These are phyloP conservation scores for Triticum monococcum DNA, from an alignment of 176 grass and related monocot genomes.

Conservation along the genomic window DNA sequence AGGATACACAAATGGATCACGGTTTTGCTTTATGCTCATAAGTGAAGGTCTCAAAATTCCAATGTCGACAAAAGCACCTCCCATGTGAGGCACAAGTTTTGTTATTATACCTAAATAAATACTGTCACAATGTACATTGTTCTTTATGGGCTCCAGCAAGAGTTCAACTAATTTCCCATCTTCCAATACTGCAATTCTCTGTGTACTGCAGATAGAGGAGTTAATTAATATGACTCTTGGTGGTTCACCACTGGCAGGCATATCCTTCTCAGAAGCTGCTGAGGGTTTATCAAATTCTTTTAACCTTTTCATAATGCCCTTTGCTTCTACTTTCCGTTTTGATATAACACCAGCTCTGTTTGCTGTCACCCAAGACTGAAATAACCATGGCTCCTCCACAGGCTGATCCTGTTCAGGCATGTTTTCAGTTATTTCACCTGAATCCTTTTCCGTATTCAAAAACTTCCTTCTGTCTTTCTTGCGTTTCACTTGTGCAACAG, in stretches of 20 bases:
- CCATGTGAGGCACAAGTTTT: slow-evolving; percentile 85
- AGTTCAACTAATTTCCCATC: slow-evolving; percentile 85
- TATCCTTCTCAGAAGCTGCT: slow-evolving; percentile 41
- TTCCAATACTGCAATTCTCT: slow-evolving; percentile 96
- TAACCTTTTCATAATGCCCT: slow-evolving; percentile 34
- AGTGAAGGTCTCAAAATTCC: slow-evolving; percentile 70
- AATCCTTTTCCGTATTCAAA: slow-evolving; percentile 25
- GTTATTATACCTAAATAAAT: slow-evolving; percentile 93
- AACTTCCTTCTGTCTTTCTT: slow-evolving; percentile 32
- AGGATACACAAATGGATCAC: slow-evolving; percentile 87
- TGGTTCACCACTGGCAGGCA: slow-evolving; percentile 24
- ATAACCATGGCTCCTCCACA: slow-evolving; percentile 59
- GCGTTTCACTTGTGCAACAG: slow-evolving; percentile 34
- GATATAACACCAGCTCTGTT: slow-evolving; percentile 20
- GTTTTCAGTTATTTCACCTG: slow-evolving; percentile 14
- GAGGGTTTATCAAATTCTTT: slow-evolving; percentile 37
- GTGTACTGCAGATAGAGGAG: slow-evolving; percentile 77
- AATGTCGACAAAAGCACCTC: slow-evolving; percentile 97
- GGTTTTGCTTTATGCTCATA: slow-evolving; percentile 76
- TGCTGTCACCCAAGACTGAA: slow-evolving; percentile 27
- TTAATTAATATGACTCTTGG: slow-evolving; percentile 93
- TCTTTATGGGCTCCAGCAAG: slow-evolving; percentile 85
- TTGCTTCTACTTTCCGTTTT: slow-evolving; percentile 37
- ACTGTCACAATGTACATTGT: slow-evolving; percentile 89
- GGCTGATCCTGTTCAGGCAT: slow-evolving; percentile 39